Percentiles rank a stretch among this genome's conserved stretches.
phyloP scores from a whole-genome alignment of 495 filamentous ascomycete species.

The Xeromyces bisporus region DNA sequence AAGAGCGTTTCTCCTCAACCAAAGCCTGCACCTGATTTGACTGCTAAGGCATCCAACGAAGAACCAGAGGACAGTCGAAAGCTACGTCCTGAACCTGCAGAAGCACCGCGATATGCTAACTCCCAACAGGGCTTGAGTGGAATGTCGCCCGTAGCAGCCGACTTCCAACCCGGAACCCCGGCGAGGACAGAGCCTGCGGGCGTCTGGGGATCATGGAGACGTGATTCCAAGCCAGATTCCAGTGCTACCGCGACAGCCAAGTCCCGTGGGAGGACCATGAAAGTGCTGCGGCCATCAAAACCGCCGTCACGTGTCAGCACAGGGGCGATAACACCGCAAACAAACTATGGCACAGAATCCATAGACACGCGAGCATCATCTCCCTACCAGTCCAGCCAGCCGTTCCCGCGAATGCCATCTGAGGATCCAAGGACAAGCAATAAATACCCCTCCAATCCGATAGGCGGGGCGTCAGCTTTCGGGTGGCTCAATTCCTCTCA shows the following conservation, averaged over 20 bases:
- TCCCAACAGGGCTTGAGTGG: slow-evolving; percentile 9
- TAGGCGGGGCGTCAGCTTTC: slow-evolving; percentile 89
- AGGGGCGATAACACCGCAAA: slow-evolving; percentile 14
- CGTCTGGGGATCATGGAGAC: slow-evolving; percentile 56
- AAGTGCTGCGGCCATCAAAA: slow-evolving; percentile 56
- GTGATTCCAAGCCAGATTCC: slow-evolving; percentile 32
- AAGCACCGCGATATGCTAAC: slow-evolving; percentile 12
- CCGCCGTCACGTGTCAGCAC: slow-evolving; percentile 23
- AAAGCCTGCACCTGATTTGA: slow-evolving; percentile 10
- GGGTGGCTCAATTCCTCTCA: slow-evolving; percentile 57
- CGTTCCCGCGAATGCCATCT: slow-evolving; percentile 9
- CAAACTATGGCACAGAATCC: slow-evolving; percentile 14
- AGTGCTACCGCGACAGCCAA: slow-evolving; percentile 26
- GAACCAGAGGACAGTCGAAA: slow-evolving; percentile 24
- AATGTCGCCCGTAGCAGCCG: slow-evolving; percentile 5
- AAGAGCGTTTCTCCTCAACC: slow-evolving; percentile 4
- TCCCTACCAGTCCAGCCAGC: slow-evolving; percentile 7
- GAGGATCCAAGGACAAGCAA: slow-evolving; percentile 29
- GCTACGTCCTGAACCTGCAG: slow-evolving; percentile 9
- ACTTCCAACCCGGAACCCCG: slow-evolving; percentile 17
- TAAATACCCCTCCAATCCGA: slow-evolving; percentile 50
- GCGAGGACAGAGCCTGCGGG: slow-evolving; percentile 30
- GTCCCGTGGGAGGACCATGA: slow-evolving; percentile 46
- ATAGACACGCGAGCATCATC: slow-evolving; percentile 7
- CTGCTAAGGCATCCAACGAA: slow-evolving; percentile 13